phyloP scores from a whole-genome alignment of 2,329 filamentous ascomycete species.

The Talaromyces sp. region DNA sequence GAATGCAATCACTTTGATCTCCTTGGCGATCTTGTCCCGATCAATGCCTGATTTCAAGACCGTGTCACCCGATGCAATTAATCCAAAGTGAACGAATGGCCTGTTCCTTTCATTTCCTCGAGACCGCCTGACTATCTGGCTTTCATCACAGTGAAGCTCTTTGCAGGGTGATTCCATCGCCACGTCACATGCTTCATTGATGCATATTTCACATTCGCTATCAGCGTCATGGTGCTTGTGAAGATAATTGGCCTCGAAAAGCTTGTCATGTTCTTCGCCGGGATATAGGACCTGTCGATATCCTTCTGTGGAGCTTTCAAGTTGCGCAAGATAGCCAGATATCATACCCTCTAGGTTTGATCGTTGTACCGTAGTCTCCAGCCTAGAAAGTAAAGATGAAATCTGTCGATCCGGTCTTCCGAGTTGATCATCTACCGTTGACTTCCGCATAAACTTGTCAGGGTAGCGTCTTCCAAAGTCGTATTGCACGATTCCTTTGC shows the following conservation, averaged over 20 bases:
- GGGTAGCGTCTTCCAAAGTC: conserved; percentile 14
- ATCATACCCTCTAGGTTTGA: background rate
- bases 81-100: background rate
- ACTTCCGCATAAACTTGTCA: conserved; percentile 8
- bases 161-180: background rate
- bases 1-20: conserved; percentile 12
- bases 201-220: background rate
- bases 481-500: conserved; percentile 24
- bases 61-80: background rate
- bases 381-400: background rate
- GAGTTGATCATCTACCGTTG: conserved; percentile 1
- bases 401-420: conserved; percentile 1
- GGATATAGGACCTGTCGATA: background rate
- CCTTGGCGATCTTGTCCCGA: background rate
- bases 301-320: background rate
- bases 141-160: background rate
- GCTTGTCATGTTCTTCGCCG: background rate
- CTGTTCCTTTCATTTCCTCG: background rate
- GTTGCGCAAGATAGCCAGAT: background rate
- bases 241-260: background rate
- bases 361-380: background rate
- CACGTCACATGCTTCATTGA: background rate
- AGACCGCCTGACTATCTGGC: background rate
- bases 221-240: background rate
- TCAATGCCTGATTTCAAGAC: conserved; percentile 4